Conservation (phyloP, 1,284 basidiomycete genomes). For the Leccinum subrobustum region DNA sequence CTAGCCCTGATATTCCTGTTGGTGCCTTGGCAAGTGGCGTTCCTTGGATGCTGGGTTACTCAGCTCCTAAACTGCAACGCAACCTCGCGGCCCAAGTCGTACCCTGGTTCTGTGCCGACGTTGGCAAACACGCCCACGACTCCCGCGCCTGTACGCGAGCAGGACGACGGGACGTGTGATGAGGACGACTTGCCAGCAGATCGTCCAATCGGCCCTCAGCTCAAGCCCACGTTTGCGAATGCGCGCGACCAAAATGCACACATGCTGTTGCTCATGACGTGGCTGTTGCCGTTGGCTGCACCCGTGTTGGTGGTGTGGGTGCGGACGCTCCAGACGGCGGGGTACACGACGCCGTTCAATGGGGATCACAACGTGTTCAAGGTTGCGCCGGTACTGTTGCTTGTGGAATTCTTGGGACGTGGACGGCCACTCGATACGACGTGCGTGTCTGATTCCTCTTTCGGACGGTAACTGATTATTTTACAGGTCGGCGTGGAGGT, state of each 20-base stretch:
- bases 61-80: slow-evolving; percentile 65
- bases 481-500: slow-evolving; percentile 39
- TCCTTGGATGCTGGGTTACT: slow-evolving; percentile 77
- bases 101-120: slow-evolving; percentile 28
- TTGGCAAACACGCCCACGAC: slow-evolving; percentile 19
- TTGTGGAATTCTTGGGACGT: slow-evolving; percentile 63
- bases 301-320: slow-evolving; percentile 90
- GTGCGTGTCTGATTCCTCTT: slow-evolving; percentile 33
- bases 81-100: slow-evolving; percentile 15
- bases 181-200: background rate
- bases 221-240: slow-evolving; percentile 21
- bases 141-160: slow-evolving; percentile 4
- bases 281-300: slow-evolving; percentile 78
- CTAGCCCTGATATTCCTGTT: slow-evolving; percentile 66
- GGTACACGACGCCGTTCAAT: slow-evolving; percentile 68
- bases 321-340: slow-evolving; percentile 76
- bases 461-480: slow-evolving; percentile 3
- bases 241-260: slow-evolving; percentile 54
- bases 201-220: background rate
- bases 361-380: slow-evolving; percentile 76
- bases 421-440: slow-evolving; percentile 39
- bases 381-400: slow-evolving; percentile 62
- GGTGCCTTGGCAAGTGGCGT: slow-evolving; percentile 90
- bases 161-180: background rate
- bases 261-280: slow-evolving; percentile 76